Base-by-base conservation (phyloP, 345 rosid species). In the Pugionium dolabratum region DNA sequence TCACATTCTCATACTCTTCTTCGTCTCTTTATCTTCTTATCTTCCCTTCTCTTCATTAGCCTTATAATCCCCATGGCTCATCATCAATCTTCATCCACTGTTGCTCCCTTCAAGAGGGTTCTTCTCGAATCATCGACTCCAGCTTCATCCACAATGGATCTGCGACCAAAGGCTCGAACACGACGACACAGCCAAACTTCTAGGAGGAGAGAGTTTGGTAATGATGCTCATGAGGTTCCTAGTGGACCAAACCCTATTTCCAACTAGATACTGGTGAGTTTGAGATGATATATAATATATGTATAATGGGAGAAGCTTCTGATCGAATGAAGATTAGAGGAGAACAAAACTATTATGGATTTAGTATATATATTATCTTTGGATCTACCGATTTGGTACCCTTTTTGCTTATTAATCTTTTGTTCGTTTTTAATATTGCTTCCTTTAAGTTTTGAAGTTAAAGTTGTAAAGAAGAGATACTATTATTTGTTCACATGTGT, bases 161-260 rank as follows among this genome's bases (percentile, higher is more conserved):
- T 80, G 57, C 79, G 58, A 54, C 83, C 87, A 4, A 50, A 80
- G 41, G 18, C 58, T 40, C 29, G 42, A 28, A 63, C 65, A 43
- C 67, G 66, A 18, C 76, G 34, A 18, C 18, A 18, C 7, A 25
- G 66, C 54, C 75, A 72, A 18, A 66, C 76, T 9, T 43, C 77
- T 11, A 75, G 74, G 41, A 74, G 67, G 62, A 68, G 75, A 28
- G 66, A 77, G 67, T 77, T 83, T 59, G 82, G 77, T 48, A 86
- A 76, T 18, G 80, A 70, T 3, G 91, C 81, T 40, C 97, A 91
- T 74, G 91, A 88, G 69, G 96, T 91, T 64, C 97, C 96, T 0
- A 91, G 97, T 44, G 97, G 96, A 53, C 96, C 97, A 39, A 88
- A 91, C 82, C 97, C 97, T 56, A 88, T 88, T 70, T 88, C 96